Evolutionary conservation across 2,329 filamentous ascomycete species (phyloP), one percentile per base, ranked within the genome.

Genomic region (Plenodomus tracheiphilus): DNA sequence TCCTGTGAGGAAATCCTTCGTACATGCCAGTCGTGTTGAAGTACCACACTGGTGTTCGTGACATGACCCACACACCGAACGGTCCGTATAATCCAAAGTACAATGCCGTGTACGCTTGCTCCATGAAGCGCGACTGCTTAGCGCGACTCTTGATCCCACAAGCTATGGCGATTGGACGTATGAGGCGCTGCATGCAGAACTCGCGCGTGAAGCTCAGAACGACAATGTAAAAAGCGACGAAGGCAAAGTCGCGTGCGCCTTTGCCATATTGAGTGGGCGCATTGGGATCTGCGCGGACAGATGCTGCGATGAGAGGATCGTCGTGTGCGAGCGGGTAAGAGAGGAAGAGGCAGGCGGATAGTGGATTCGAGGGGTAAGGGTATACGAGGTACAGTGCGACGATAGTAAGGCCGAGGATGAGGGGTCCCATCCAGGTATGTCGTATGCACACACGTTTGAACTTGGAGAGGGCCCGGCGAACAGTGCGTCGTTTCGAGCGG

Each of bases 1-100:
- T 86, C 63, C 83, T 82, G 74, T 97, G 92, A 4, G 92, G 92
- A 72, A 91, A 96, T 16, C 79, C 80, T 72, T 93, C 89, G 74
- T 95, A 97, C 89, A 97, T 96, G 72, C 85, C 90, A 21, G 78
- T 79, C 2, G 89, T 94, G 76, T 95, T 92, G 81, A 96, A 97
- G 74, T 96, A 97, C 93, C 91, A 97, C 36, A 97, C 85, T 7
- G 91, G 87, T n/a, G 90, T 93, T 54, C 83, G 81, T 66, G 83
- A 88, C 92, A 97, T 97, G 70, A 97, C 89, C 70, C 88, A 97
- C 65, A 97, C 73, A 45, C 92, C 92, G 46, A 86, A 86, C 1
- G 91, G 91, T 1, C 91, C 91, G 48, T 95, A 85, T 49, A 94
- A 71, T 38, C 75, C 84, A 73, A 96, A 96, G 80, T 97, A 97